phyloP scores from a whole-genome alignment of 2,329 filamentous ascomycete species.

The Helminthosporium solani region DNA sequence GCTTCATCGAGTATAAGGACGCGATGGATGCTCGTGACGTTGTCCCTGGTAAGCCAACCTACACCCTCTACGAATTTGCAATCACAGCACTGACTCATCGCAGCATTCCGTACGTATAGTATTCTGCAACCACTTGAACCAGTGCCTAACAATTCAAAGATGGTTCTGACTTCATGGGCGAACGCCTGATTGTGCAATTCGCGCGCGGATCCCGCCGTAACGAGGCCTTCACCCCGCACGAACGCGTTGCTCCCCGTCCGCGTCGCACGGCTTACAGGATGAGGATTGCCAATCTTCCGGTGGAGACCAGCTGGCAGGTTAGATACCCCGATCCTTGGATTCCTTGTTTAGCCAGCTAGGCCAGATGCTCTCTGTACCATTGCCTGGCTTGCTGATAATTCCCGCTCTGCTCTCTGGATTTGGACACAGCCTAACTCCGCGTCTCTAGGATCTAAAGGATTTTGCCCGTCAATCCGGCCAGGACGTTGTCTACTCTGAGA shows the following conservation, averaged over 20 bases:
- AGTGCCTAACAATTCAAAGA: constrained; percentile 56
- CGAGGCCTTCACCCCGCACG: constrained; percentile 62
- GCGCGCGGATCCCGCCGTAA: constrained; percentile 81
- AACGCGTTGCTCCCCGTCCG: constrained; percentile 73
- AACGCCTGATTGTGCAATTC: constrained; percentile 96
- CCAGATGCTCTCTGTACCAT: constrained; percentile 42
- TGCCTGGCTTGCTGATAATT: constrained; percentile 32
- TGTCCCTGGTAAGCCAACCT: constrained; percentile 75
- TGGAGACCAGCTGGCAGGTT: constrained; percentile 99
- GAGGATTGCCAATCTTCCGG: constrained; percentile 94
- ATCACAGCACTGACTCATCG: constrained; percentile 23
- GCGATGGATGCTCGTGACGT: constrained; percentile 97
- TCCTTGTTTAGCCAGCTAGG: constrained; percentile 38
- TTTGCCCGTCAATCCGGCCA: constrained; percentile 95
- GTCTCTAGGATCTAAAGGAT: constrained; percentile 96
- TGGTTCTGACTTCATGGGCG: constrained; percentile 96
- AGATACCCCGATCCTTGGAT: constrained; percentile 63
- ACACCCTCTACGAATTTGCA: background rate
- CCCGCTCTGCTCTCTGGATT: constrained; percentile 31
- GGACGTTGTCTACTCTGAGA: constrained; percentile 98
- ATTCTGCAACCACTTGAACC: background rate
- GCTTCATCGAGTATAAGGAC: constrained; percentile 99
- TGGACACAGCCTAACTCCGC: constrained; percentile 72
- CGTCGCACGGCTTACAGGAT: constrained; percentile 94
- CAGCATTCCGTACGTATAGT: constrained; percentile 60